Percentiles rank a stretch among this genome's conserved stretches.
phyloP scores from a whole-genome alignment of 2,329 filamentous ascomycete genomes.

The Fonsecaea monophora region DNA sequence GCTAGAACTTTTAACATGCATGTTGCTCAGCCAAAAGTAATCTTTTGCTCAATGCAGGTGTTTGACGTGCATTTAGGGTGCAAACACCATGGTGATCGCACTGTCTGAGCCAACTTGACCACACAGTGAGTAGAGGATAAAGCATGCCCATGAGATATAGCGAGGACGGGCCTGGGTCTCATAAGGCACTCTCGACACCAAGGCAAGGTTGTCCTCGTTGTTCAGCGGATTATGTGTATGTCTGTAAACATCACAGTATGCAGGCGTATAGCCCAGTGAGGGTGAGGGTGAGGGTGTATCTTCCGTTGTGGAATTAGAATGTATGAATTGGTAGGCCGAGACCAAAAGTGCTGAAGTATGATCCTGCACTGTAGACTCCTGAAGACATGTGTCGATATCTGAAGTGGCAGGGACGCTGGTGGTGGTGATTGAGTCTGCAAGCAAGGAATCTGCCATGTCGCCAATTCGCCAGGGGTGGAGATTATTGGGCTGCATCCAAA shows the following conservation, averaged over 20 bases:
- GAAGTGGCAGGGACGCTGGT: neutral
- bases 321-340: neutral
- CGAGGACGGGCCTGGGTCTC: neutral
- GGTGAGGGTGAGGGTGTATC: neutral
- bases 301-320: neutral
- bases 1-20: constrained; percentile 20
- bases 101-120: neutral
- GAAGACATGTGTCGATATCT: neutral
- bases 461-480: neutral
- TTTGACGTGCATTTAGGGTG: neutral
- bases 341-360: neutral
- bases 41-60: neutral
- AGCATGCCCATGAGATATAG: neutral
- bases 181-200: neutral
- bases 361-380: neutral
- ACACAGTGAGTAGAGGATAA: neutral
- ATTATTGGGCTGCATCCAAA: neutral
- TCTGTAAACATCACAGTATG: neutral
- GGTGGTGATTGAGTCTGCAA: neutral
- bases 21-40: constrained; percentile 25
- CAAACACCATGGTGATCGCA: neutral
- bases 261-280: neutral
- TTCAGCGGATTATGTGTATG: neutral
- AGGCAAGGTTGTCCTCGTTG: neutral
- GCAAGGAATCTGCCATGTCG: neutral